A percentile compares a stretch with the other conserved stretches of the same genome.
These are phyloP conservation scores for Plectosphaerella plurivora DNA, from an alignment of 2,329 filamentous ascomycete species.

Conservation along the genomic window DNA sequence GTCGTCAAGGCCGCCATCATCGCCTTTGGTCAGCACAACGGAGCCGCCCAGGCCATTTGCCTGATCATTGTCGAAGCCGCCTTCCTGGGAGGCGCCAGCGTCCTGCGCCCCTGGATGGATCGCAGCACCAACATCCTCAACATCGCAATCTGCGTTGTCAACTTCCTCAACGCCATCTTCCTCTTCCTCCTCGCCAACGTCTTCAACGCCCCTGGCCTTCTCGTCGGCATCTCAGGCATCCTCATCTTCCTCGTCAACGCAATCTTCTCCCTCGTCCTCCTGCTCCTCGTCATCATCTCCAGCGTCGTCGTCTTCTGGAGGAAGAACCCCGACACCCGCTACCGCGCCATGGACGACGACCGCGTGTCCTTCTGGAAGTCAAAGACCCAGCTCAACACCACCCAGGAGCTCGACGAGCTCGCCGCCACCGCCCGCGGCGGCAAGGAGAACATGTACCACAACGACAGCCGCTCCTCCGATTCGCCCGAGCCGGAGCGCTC, in stretches of 20 bases:
- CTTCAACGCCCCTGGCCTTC: constrained; percentile 77
- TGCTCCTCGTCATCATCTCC: constrained; percentile 72
- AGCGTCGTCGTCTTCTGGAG: constrained; percentile 68
- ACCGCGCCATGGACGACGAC: constrained; percentile 65
- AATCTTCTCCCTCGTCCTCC: constrained; percentile 73
- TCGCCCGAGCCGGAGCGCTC: background rate
- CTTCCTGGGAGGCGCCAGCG: constrained; percentile 71
- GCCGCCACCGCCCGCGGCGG: constrained; percentile 78
- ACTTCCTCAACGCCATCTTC: constrained; percentile 88
- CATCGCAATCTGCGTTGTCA: constrained; percentile 83
- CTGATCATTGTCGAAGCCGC: constrained; percentile 78
- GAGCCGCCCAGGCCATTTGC: constrained; percentile 73
- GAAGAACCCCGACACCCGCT: constrained; percentile 75
- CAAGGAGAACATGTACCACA: background rate
- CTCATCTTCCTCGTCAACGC: constrained; percentile 87
- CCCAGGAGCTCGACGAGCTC: constrained; percentile 84
- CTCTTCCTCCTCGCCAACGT: constrained; percentile 83
- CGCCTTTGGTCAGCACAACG: constrained; percentile 68
- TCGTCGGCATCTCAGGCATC: constrained; percentile 84
- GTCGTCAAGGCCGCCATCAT: constrained; percentile 89
- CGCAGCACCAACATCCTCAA: constrained; percentile 98
- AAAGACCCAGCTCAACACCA: constrained; percentile 72
- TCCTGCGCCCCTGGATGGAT: constrained; percentile 95
- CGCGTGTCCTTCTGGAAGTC: constrained; percentile 75
- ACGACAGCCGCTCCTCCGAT: background rate